Base-by-base conservation (phyloP, 2,329 filamentous ascomycete species). In the Polytolypa hystricis region DNA sequence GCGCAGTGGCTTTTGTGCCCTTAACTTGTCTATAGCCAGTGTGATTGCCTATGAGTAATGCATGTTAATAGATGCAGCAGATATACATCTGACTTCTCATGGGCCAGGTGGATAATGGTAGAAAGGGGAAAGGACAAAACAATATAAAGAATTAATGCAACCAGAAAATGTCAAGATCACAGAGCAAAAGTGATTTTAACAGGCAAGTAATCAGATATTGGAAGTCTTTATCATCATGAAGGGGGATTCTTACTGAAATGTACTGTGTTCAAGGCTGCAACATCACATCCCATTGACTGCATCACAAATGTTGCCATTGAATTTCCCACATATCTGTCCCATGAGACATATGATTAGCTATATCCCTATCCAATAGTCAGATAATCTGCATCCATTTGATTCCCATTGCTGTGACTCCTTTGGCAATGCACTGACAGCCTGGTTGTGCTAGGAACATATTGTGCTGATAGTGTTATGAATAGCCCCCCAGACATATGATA, bases 281-380 rank as follows among this genome's bases (percentile, higher is more conserved):
- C 89, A 52, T 98, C 89, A 55, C 86, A 95, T 32, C 91, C 91
- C 34, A 98, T 66, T 1, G 83, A 81, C 60, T 98, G 89, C 71
- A 98, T 81, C 47, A 87, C 84, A 55, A 94, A 93, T 1, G 86
- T 86, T 28, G 87, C 87, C 70, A 98, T 94, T 53, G 89, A 94
- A 60, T 98, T 98, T 35, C 91, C 91, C 48, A 98, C 91, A 71
- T 95, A 89, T 57, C 91, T 94, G 58, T 44, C 33, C 11, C 12
- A 17, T n/a, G n/a, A n/a, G n/a, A n/a, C n/a, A n/a, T n/a, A n/a
- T n/a, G n/a, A n/a, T n/a, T n/a, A n/a, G n/a, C n/a, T n/a, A n/a
- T n/a, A n/a, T n/a, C n/a, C n/a, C n/a, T n/a, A n/a, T n/a, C n/a
- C n/a, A n/a, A n/a, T n/a, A n/a, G n/a, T n/a, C n/a, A n/a, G n/a